Conservation (phyloP, 129 eudicot species). For the Chrysanthemum makinoi region DNA sequence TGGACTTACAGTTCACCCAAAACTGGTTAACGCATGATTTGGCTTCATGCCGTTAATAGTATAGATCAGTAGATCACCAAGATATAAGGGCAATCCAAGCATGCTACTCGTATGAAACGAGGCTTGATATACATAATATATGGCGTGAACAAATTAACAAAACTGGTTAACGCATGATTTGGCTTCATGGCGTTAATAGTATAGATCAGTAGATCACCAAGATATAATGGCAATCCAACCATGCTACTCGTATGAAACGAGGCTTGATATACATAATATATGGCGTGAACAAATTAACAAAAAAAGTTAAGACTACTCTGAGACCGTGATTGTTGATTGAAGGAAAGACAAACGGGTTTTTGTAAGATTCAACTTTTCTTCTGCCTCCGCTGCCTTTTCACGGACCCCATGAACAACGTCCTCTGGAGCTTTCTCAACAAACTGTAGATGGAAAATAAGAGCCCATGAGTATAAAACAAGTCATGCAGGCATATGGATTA, state of each 20-base stretch:
- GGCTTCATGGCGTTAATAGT: too few species aligned
- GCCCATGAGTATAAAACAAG: not conserved
- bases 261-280: not conserved
- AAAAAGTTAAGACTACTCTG: constrained; percentile 24
- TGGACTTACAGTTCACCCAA: not conserved
- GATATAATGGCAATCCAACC: not conserved
- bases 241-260: not conserved
- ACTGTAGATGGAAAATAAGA: constrained; percentile 40
- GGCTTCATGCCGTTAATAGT: constrained; percentile 3
- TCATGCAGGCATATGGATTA: not conserved
- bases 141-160: not conserved
- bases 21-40: constrained; percentile 2
- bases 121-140: not conserved
- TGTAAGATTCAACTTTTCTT: constrained; percentile 77
- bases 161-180: not conserved
- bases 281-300: not conserved
- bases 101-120: not conserved
- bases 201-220: too few species aligned
- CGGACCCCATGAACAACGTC: constrained; percentile 77
- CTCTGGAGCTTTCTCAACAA: constrained; percentile 93
- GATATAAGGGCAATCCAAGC: not conserved
- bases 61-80: not conserved
- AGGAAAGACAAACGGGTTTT: constrained; percentile 76
- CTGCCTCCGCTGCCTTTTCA: constrained; percentile 84
- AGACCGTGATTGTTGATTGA: constrained; percentile 56